Percentiles rank a stretch among this genome's conserved stretches.
Conservation (phyloP, 2,329 filamentous ascomycete species). For the Akanthomyces uredinophilus region DNA sequence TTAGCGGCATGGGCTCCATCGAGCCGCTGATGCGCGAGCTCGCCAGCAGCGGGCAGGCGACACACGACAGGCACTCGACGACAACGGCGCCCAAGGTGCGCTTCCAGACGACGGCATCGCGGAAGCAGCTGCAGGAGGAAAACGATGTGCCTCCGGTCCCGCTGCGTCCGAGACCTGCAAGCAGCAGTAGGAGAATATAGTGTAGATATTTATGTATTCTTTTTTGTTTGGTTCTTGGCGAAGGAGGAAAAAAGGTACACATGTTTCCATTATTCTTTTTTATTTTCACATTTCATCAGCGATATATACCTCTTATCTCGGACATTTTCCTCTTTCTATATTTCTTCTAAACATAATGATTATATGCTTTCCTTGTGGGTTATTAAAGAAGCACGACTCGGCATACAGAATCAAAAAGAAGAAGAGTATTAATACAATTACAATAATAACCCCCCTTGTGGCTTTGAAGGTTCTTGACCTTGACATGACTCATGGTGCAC, state of each 20-base stretch:
- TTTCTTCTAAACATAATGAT: background rate
- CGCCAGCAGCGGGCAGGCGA: conserved; percentile 23
- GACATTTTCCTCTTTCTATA: background rate
- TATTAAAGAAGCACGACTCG: background rate
- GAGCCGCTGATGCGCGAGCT: conserved; percentile 43
- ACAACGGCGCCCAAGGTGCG: background rate
- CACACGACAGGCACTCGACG: background rate
- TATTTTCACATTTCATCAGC: background rate
- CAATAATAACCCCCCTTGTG: background rate
- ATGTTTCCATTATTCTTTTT: background rate
- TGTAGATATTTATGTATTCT: background rate
- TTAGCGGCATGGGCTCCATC: conserved; percentile 34
- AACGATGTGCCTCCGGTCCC: conserved; percentile 10
- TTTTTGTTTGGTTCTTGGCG: background rate
- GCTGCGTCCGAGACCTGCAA: background rate
- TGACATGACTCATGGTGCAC: background rate
- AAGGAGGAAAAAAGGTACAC: background rate
- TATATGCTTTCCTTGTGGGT: background rate
- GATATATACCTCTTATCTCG: conserved; percentile 5
- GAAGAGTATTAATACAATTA: background rate
- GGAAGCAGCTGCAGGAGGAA: background rate
- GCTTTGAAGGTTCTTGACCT: background rate
- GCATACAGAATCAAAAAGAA: background rate
- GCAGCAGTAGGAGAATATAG: background rate
- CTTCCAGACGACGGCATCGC: background rate